These are phyloP conservation scores for Coemansia sp. DNA, from an alignment of 192 early-diverging fungal genomes.

Conservation along the genomic window DNA sequence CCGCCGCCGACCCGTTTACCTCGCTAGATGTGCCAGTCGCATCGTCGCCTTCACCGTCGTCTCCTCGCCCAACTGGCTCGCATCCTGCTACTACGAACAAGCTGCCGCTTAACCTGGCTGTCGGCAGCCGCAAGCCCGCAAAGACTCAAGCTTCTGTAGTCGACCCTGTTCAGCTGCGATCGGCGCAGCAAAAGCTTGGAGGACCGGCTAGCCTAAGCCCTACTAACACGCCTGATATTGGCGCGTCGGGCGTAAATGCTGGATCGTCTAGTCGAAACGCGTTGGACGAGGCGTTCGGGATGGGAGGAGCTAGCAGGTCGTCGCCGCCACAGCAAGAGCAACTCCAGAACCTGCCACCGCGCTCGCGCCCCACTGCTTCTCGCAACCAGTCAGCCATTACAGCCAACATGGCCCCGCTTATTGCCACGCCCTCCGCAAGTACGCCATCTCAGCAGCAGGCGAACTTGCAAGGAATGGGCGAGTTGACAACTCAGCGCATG, in stretches of 20 bases:
- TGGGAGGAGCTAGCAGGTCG: neutral
- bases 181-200: conserved; percentile 44
- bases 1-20: conserved; percentile 21
- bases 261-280: conserved; percentile 17
- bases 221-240: neutral
- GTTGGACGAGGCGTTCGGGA: conserved; percentile 39
- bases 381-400: conserved; percentile 11
- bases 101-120: conserved; percentile 46
- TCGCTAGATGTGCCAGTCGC: conserved; percentile 17
- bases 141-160: conserved; percentile 38
- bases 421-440: neutral
- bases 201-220: conserved; percentile 15
- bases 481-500: conserved; percentile 44
- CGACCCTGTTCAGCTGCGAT: conserved; percentile 51
- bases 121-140: conserved; percentile 32
- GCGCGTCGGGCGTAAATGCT: neutral
- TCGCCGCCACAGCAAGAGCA: conserved; percentile 6
- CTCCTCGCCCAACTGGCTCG: neutral
- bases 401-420: neutral
- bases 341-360: conserved; percentile 18
- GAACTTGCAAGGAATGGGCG: conserved; percentile 16
- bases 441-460: neutral
- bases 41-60: neutral
- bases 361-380: conserved; percentile 32
- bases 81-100: conserved; percentile 1